These are phyloP conservation scores for Crithidia sp. DNA, from an alignment of 208 protist species.

Conservation along the genomic window DNA sequence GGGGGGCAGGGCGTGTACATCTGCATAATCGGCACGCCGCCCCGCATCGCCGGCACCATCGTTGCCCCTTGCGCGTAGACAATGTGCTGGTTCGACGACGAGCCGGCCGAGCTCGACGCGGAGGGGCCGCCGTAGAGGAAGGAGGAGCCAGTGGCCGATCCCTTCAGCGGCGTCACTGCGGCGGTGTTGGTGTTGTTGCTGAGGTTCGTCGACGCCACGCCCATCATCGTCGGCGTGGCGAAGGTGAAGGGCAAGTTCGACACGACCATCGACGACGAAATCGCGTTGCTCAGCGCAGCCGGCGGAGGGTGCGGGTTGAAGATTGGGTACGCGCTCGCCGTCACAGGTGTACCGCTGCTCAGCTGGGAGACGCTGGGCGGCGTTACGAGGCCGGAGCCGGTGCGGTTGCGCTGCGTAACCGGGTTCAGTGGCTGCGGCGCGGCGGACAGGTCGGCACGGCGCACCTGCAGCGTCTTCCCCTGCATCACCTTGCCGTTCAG, in stretches of 20 bases:
- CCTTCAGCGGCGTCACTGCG: not conserved
- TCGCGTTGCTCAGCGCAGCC: not conserved
- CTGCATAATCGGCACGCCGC: conserved; percentile 28
- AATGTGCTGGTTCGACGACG: conserved; percentile 13
- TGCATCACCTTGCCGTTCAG: conserved; percentile 49
- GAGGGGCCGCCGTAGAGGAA: conserved; percentile 12
- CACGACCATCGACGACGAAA: conserved; percentile 1
- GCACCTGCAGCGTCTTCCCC: conserved; percentile 60
- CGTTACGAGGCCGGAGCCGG: conserved; percentile 24
- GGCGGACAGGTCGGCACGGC: conserved; percentile 57
- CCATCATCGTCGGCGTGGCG: conserved; percentile 16
- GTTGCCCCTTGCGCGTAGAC: conserved; percentile 21
- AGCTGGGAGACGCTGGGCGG: conserved; percentile 7
- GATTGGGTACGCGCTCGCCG: not conserved
- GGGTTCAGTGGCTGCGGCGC: conserved; percentile 42
- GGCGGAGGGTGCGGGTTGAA: conserved; percentile 18
- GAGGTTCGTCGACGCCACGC: not conserved
- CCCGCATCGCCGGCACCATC: conserved; percentile 19
- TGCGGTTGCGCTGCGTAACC: conserved; percentile 32
- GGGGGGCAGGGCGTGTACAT: conserved; percentile 12
- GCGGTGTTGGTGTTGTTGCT: not conserved
- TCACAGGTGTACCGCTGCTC: not conserved
- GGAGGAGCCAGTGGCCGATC: conserved; percentile 11
- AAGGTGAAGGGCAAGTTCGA: conserved; percentile 24
- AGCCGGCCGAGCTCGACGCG: conserved; percentile 24